A percentile compares a stretch with the other conserved stretches of the same genome.
These are phyloP conservation scores for Colletotrichum godetiae DNA, from an alignment of 2,329 filamentous ascomycete species.

Conservation along the genomic window DNA sequence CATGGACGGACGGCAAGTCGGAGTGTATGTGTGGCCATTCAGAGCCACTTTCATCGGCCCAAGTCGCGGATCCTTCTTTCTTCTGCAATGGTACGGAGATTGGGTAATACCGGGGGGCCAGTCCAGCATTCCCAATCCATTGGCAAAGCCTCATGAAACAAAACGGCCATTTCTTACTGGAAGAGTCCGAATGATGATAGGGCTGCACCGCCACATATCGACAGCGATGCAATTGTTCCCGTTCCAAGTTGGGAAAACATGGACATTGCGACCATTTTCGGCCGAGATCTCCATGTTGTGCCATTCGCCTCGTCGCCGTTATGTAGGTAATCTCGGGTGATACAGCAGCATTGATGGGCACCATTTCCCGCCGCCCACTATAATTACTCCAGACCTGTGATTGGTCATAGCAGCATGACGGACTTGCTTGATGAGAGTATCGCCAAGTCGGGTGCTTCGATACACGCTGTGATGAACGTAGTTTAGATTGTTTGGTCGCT, in stretches of 20 bases:
- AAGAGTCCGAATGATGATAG: conserved; percentile 31
- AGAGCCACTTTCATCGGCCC: conserved; percentile 2
- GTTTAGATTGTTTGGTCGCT: not conserved
- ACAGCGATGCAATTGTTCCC: conserved; percentile 9
- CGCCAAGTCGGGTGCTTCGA: not conserved
- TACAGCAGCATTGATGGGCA: conserved; percentile 29
- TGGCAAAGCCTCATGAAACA: conserved; percentile 10
- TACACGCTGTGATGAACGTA: not conserved
- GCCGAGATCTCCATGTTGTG: conserved; percentile 19
- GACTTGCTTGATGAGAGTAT: not conserved
- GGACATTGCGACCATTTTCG: conserved; percentile 12
- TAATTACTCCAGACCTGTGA: not conserved
- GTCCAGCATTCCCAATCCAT: not conserved
- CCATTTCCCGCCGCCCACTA: conserved; percentile 9
- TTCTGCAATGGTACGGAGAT: conserved; percentile 19
- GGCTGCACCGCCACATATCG: conserved; percentile 40
- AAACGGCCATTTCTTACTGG: not conserved
- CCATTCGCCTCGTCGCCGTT: conserved; percentile 1
- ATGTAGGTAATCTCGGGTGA: conserved; percentile 40
- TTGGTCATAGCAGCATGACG: not conserved
- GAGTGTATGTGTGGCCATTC: not conserved
- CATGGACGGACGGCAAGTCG: not conserved
- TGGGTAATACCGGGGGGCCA: not conserved
- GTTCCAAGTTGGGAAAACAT: conserved; percentile 26
- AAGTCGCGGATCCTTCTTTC: conserved; percentile 8